Conservation (phyloP, 768 basidiomycete genomes). For the Boletellus ananas region DNA sequence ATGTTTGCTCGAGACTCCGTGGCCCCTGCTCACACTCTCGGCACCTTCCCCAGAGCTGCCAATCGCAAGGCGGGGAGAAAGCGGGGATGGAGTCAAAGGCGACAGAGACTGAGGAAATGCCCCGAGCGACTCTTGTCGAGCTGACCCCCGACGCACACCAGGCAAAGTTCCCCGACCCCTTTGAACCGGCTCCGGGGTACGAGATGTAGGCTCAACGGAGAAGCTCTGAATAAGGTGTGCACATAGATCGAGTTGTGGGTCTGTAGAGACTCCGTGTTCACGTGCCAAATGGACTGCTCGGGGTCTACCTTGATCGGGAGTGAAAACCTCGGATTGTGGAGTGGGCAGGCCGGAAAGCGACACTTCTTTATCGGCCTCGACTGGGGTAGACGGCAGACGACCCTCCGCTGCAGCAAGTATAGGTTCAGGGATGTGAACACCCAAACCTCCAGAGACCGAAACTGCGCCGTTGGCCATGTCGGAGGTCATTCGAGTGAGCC, state of each 20-base stretch:
- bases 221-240: background rate
- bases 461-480: background rate
- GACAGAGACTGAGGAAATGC: background rate
- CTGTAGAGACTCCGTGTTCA: background rate
- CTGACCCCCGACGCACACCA: background rate
- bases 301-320: background rate
- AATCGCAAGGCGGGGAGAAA: background rate
- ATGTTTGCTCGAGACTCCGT: background rate
- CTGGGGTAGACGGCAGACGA: background rate
- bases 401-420: too few species aligned
- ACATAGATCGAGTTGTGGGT: background rate
- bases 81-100: constrained; percentile 3
- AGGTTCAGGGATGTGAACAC: background rate
- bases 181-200: background rate
- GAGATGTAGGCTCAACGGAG: constrained; percentile 2
- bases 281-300: background rate
- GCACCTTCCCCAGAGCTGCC: background rate
- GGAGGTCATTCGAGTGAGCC: background rate
- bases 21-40: background rate
- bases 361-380: background rate
- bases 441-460: background rate
- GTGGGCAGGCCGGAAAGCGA: constrained; percentile 6
- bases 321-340: background rate
- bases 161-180: background rate
- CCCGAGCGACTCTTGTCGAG: background rate